phyloP scores from a whole-genome alignment of 2,329 filamentous ascomycete species.

The Aspergillus sp. region DNA sequence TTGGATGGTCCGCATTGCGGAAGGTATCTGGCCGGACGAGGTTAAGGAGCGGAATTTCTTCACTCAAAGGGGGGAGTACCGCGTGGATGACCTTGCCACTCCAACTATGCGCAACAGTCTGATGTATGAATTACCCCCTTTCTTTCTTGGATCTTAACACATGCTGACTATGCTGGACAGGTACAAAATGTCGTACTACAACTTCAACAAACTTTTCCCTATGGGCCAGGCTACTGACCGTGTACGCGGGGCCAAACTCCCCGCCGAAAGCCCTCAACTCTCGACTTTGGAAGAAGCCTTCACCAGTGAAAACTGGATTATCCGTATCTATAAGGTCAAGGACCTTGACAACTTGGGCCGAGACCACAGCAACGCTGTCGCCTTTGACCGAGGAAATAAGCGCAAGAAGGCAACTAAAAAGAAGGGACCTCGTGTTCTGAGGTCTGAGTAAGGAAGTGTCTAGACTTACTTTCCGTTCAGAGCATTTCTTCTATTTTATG shows the following conservation, averaged over 20 bases:
- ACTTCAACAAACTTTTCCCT: constrained; percentile 90
- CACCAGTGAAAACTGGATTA: constrained; percentile 99
- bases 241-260: constrained; percentile 77
- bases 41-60: constrained; percentile 97
- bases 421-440: constrained; percentile 44
- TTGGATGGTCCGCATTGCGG: constrained; percentile 99
- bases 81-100: constrained; percentile 87
- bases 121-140: constrained; percentile 68
- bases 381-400: constrained; percentile 54
- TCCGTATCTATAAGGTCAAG: constrained; percentile 99
- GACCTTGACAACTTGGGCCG: constrained; percentile 94
- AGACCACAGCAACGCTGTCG: constrained; percentile 69
- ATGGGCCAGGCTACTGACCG: constrained; percentile 86
- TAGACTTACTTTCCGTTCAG: constrained; percentile 10
- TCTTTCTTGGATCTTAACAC: background rate
- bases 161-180: constrained; percentile 49
- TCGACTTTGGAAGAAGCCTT: constrained; percentile 94
- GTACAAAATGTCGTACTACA: constrained; percentile 99
- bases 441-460: constrained; percentile 39
- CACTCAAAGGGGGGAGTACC: constrained; percentile 89
- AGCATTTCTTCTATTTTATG: constrained; percentile 17
- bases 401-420: constrained; percentile 50
- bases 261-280: constrained; percentile 80
- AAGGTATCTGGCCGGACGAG: constrained; percentile 99
- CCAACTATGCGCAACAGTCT: constrained; percentile 99